Evolutionary conservation across 2,329 filamentous ascomycete genomes (phyloP).

Genomic region (Bipolaris zeicola): DNA sequence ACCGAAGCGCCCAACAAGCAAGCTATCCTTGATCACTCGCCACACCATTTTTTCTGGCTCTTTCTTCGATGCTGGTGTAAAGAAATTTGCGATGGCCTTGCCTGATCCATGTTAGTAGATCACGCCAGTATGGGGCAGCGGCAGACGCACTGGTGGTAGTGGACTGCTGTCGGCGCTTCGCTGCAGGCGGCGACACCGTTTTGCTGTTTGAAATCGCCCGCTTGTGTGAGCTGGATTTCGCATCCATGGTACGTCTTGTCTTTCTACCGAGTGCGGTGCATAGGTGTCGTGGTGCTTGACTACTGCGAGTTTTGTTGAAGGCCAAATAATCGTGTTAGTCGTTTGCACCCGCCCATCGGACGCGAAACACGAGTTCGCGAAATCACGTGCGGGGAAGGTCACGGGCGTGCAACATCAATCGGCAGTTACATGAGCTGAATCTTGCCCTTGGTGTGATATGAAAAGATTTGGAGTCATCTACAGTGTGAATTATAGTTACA

Average conservation of each 20-base stretch:
- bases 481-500: too few relatives aligned
- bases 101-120: constrained; percentile 53
- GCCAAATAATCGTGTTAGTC: constrained; percentile 11
- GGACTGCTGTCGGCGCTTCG: constrained; percentile 61
- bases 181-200: constrained; percentile 62
- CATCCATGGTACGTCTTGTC: constrained; percentile 23
- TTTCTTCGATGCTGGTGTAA: constrained; percentile 85
- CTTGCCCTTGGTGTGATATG: too few relatives aligned
- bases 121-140: neutral
- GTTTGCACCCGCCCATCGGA: constrained; percentile 16
- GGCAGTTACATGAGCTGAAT: too few relatives aligned
- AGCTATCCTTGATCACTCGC: constrained; percentile 67
- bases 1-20: constrained; percentile 77
- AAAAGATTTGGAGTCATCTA: too few relatives aligned
- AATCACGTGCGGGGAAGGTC: constrained; percentile 36
- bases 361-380: constrained; percentile 38
- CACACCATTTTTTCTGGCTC: constrained; percentile 76
- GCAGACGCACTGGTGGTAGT: constrained; percentile 59
- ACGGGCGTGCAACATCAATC: neutral
- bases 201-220: constrained; percentile 48
- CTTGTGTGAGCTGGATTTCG: constrained; percentile 35
- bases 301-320: constrained; percentile 4
- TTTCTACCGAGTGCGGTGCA: neutral
- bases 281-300: neutral
- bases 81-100: constrained; percentile 79